Evolutionary conservation across 345 rosid species (phyloP).

Genomic region (Reutealis trisperma): DNA sequence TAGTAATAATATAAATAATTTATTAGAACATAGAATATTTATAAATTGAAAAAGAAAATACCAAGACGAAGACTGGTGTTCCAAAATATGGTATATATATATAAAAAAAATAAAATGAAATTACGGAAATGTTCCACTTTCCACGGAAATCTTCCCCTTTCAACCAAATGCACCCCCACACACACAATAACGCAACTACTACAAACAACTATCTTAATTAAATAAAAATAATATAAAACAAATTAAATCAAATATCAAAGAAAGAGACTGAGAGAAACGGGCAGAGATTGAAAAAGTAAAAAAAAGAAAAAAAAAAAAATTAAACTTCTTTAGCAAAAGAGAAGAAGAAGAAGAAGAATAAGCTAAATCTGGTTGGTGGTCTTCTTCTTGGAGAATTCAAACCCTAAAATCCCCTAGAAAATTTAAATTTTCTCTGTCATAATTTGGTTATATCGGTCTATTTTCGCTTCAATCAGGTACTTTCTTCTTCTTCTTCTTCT

Average conservation of each 20-base stretch:
- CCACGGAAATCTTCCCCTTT: background rate
- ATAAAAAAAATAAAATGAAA: no score
- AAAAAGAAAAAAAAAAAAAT: background rate
- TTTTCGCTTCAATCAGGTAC: constrained; percentile 21
- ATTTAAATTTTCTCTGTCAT: background rate
- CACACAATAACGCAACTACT: background rate
- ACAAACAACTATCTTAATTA: background rate
- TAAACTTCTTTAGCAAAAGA: no score
- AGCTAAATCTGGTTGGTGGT: constrained; percentile 9
- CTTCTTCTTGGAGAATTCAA: background rate
- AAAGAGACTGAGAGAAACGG: background rate
- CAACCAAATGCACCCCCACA: background rate
- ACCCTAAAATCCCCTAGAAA: background rate
- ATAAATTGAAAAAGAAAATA: background rate
- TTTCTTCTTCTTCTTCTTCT: background rate
- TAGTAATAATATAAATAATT: no score
- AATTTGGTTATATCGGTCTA: background rate
- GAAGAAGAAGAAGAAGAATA: background rate
- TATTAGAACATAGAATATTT: no score
- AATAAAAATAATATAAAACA: background rate
- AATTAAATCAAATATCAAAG: background rate
- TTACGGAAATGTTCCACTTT: background rate
- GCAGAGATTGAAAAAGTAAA: background rate
- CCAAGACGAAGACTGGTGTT: no score
- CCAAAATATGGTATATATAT: no score